Percentiles rank a stretch among this genome's conserved stretches.
Conservation (phyloP, 164 flowering plant species). For the Liquidambar formosana region DNA sequence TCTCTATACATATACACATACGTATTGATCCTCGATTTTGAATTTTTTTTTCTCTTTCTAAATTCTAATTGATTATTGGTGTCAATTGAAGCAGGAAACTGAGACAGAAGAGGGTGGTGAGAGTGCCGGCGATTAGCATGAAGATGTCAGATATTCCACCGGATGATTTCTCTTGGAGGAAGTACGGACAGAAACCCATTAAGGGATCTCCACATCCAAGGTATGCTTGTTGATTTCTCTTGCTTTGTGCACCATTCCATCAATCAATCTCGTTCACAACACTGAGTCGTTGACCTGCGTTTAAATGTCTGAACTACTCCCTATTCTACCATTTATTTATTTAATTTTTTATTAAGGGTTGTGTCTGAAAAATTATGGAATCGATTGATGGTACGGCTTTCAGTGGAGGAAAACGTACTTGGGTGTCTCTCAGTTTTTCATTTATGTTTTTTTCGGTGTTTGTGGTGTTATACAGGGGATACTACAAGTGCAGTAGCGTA, state of each 20-base stretch:
- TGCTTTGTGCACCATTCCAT: too few relatives aligned
- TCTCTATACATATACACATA: too few relatives aligned
- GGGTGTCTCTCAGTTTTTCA: too few relatives aligned
- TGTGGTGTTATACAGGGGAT: too few relatives aligned
- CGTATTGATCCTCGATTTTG: neutral
- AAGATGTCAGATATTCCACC: constrained; percentile 93
- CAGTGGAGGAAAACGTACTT: too few relatives aligned
- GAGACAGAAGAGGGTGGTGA: constrained; percentile 70
- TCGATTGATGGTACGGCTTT: too few relatives aligned
- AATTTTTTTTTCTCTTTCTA: neutral
- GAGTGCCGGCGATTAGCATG: constrained; percentile 90
- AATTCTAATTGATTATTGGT: neutral
- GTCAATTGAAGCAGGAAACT: constrained; percentile 44
- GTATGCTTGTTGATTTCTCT: constrained; percentile 25
- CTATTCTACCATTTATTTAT: too few relatives aligned
- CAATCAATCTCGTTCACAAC: neutral
- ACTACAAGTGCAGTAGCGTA: constrained; percentile 93
- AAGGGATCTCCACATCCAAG: constrained; percentile 98
- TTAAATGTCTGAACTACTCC: too few relatives aligned
- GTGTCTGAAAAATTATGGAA: too few relatives aligned
- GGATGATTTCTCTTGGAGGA: constrained; percentile 95
- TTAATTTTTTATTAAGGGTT: too few relatives aligned
- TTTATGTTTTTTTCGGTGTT: too few relatives aligned
- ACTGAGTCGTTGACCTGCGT: neutral
- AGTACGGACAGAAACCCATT: constrained; percentile 95